These are phyloP conservation scores for Senecio squalidus DNA, from an alignment of 140 eudicot genomes.

Conservation along the genomic window DNA sequence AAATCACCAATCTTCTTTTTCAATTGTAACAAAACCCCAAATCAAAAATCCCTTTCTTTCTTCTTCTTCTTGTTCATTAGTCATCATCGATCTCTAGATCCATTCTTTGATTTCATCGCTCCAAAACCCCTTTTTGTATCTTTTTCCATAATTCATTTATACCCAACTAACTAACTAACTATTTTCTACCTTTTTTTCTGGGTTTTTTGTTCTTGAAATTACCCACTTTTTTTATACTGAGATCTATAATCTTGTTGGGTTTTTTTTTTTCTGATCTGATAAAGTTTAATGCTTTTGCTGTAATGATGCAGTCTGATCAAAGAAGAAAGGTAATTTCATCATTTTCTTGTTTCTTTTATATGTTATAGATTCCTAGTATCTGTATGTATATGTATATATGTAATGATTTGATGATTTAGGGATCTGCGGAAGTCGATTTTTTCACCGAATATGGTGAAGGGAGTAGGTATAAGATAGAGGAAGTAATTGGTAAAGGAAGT, in stretches of 20 bases:
- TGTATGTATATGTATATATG: no score
- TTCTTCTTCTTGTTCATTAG: conserved; percentile 28
- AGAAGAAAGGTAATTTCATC: conserved; percentile 56
- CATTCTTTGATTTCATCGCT: conserved; percentile 34
- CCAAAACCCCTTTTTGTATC: conserved; percentile 18
- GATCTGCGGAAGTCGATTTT: conserved; percentile 74
- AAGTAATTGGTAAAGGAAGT: conserved; percentile 96
- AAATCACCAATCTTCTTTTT: conserved; percentile 15
- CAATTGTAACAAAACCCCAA: conserved; percentile 23
- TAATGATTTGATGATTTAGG: conserved; percentile 35
- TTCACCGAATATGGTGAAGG: conserved; percentile 99
- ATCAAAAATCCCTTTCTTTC: no score
- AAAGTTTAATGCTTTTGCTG: conserved; percentile 12
- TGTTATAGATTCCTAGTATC: background rate
- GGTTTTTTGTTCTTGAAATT: conserved; percentile 6
- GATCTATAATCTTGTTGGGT: conserved; percentile 18
- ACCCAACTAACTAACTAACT: conserved; percentile 24
- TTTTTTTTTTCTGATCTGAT: conserved; percentile 18
- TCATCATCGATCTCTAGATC: conserved; percentile 34
- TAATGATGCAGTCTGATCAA: conserved; percentile 82
- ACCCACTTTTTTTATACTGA: background rate
- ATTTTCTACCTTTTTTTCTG: background rate
- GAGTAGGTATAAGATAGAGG: conserved; percentile 82
- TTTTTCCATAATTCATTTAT: conserved; percentile 22
- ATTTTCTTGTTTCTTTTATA: background rate